These are phyloP conservation scores for Aspergillus ustus DNA, from an alignment of 2,329 filamentous ascomycete genomes.

Conservation along the genomic window DNA sequence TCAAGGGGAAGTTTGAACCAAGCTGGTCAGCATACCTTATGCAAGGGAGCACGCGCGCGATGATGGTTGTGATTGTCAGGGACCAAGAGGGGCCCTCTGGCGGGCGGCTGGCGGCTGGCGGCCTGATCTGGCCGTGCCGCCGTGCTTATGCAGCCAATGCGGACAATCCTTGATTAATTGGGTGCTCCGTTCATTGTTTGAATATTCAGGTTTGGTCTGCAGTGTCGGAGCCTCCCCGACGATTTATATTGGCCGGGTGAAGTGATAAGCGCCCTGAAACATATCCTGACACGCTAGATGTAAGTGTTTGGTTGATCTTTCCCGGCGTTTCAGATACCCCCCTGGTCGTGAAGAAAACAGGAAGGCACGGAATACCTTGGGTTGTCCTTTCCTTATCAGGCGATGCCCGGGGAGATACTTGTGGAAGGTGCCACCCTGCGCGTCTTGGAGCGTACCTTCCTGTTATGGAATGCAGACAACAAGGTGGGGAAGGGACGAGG, in stretches of 20 bases:
- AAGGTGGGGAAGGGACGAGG: not conserved
- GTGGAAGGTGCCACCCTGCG: too few relatives aligned
- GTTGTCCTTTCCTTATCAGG: not conserved
- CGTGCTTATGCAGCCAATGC: not conserved
- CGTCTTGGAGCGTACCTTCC: not conserved
- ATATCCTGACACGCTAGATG: not conserved
- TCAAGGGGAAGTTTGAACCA: not conserved
- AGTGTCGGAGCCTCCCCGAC: not conserved
- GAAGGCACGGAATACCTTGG: not conserved
- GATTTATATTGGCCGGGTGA: not conserved
- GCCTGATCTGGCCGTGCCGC: not conserved
- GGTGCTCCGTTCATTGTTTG: not conserved
- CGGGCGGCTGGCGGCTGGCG: too few relatives aligned
- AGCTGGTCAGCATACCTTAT: not conserved
- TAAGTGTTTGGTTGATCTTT: not conserved
- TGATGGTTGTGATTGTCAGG: conserved; percentile 1
- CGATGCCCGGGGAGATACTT: too few relatives aligned
- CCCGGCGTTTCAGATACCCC: not conserved
- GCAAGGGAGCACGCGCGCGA: not conserved
- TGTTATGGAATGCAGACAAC: not conserved
- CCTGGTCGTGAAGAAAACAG: not conserved
- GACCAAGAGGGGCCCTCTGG: not conserved
- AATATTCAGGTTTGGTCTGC: not conserved
- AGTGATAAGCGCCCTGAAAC: not conserved
- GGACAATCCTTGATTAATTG: not conserved